Base-by-base conservation (phyloP, 2,329 filamentous ascomycete genomes). In the Xylariaceae sp. region DNA sequence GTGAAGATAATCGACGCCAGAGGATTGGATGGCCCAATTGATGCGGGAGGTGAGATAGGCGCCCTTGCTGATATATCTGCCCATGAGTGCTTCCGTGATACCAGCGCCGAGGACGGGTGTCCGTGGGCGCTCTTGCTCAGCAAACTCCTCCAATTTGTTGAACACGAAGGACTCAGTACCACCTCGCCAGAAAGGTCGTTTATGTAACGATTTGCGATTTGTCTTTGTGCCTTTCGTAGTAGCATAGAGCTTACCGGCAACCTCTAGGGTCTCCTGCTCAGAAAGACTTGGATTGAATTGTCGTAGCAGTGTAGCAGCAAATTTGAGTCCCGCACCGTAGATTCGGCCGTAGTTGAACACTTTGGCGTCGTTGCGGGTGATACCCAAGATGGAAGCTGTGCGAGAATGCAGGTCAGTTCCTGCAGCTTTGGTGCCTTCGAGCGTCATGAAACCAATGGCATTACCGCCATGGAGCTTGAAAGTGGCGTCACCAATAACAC, bases 281-380 rank as follows among this genome's bases (percentile, higher is more conserved):
- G 87, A 87, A 33, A 99, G 75, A 17, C 74, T 79, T 1, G 93
- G 91, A 63, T 97, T 97, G 75, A 99, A 99, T 66, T 97, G 94
- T 7, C 92, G 84, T 2, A 99, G 80, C 2, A 99, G 77, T 10
- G 90, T 95, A 2, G 88, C 86, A 0, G 94, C 94, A 66, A 99
- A 99, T 62, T 91, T 96, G 46, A 97, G 75, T 0, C 94, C 95
- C 5, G 94, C 95, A n/a, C 94, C 95, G 65, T 99, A 99, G 45
- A 99, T 99, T 39, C 95, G 89, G 7, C 95, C 95, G 63, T 99
- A 99, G 69, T 99, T 99, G 78, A 99, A 99, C 1, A 99, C 84
- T 68, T 99, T 99, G 53, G 94, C 94, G 64, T 97, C 86, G 64
- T 97, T 97, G 55, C 94, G 83, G 2, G 90, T 95, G 55, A 99